Base-by-base conservation (phyloP, 192 early-diverging fungal genomes). In the Umbelopsis sp. region DNA sequence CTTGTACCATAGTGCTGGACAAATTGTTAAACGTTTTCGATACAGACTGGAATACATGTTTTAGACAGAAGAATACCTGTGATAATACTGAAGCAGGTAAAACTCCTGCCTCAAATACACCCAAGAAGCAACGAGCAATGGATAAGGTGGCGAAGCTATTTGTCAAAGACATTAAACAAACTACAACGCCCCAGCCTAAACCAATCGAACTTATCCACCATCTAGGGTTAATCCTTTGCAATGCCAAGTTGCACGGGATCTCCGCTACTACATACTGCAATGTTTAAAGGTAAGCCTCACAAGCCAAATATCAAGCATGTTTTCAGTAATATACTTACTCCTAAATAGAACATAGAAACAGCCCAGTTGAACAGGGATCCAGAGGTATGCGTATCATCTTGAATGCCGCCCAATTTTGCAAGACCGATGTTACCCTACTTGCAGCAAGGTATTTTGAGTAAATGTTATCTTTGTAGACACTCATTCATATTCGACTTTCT, bases 1-100 rank as follows among this genome's bases (percentile, higher is more conserved):
- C 52, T 76, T 86, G 66, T 90, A 90, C 88, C 88, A 90, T 5
- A 83, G 66, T 22, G 83, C 56, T 62, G 8, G 17, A 3, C n/a
- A 34, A 11, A 32, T n/a, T 9, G 26, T 34, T 34, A 1, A 20
- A 11, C 47, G 47, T 49, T 49, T 49, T 17, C 47, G n/a, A 9
- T 49, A 16, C 11, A 16, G 47, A 20, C 47, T 49, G 47, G 20
- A 11, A 41, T 6, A 11, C 38, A 41, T n/a, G 38, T 5, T 11
- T 3, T 11, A 41, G 12, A 5, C 12, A 41, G n/a, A 41, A 1
- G 2, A 5, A 41, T 77, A 47, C 68, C 36, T n/a, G 73, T 65
- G 4, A 78, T 32, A 78, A 32, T 6, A 66, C 43, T 4, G 44
- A 51, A 21, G 56, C 50, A 10, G 76, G 76, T 31, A 70, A 69